phyloP scores from a whole-genome alignment of 1,284 basidiomycete species.

The Cerrena zonata region DNA sequence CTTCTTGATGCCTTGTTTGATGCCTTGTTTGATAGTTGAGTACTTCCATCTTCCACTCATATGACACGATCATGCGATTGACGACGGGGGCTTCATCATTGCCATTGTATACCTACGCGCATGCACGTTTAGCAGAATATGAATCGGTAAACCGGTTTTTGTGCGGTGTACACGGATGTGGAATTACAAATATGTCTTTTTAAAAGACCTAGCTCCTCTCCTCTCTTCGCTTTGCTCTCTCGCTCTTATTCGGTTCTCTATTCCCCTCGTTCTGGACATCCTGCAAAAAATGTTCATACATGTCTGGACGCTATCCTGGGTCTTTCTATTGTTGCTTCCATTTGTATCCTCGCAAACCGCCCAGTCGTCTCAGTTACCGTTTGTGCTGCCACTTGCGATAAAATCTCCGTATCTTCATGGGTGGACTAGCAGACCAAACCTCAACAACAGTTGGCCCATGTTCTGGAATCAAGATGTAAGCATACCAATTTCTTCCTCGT shows the following conservation, averaged over 20 bases:
- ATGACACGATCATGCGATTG: not conserved
- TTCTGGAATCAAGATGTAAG: conserved; percentile 13
- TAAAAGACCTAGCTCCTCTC: too few relatives aligned
- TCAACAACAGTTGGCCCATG: conserved; percentile 8
- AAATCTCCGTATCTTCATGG: conserved; percentile 14
- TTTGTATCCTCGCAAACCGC: not conserved
- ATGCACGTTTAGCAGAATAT: too few relatives aligned
- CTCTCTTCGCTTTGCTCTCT: too few relatives aligned
- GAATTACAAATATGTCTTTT: too few relatives aligned
- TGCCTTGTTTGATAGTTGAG: not conserved
- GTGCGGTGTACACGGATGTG: too few relatives aligned
- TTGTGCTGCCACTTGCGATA: conserved; percentile 10
- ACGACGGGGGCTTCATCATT: too few relatives aligned
- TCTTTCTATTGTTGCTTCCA: not conserved
- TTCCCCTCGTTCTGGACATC: not conserved
- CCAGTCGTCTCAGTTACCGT: not conserved
- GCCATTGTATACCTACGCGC: too few relatives aligned
- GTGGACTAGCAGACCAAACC: conserved; percentile 8
- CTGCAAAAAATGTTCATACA: not conserved
- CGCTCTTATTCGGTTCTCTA: too few relatives aligned
- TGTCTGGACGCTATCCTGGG: not conserved
- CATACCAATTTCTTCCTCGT: too few relatives aligned
- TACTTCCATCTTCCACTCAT: not conserved
- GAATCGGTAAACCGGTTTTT: too few relatives aligned
- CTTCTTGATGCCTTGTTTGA: not conserved